A percentile compares a stretch with the other conserved stretches of the same genome.
Evolutionary conservation across 176 grass and related monocot species (phyloP).

Genomic region (Rhynchospora pubera): DNA sequence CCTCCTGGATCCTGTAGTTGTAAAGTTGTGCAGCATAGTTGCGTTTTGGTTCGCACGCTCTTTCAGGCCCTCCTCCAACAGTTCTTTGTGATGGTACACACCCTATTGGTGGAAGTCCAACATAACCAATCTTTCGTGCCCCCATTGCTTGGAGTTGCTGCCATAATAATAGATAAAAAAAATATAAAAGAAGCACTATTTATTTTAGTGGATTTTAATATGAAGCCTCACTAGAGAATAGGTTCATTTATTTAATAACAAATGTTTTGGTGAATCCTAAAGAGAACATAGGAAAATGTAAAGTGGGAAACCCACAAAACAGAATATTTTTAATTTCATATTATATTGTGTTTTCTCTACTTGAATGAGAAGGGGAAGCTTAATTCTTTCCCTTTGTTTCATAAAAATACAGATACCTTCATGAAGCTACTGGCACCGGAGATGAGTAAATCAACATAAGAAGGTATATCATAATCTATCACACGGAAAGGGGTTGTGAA

Average conservation of each 20-base stretch:
- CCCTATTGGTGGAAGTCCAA: slow-evolving; percentile 61
- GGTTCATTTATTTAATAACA: background rate
- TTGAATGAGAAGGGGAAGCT: background rate
- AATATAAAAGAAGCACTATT: background rate
- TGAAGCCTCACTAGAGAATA: background rate
- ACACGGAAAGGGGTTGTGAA: slow-evolving; percentile 54
- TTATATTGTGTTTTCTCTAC: slow-evolving; percentile 1
- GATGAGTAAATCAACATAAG: slow-evolving; percentile 64
- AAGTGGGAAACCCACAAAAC: background rate
- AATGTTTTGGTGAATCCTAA: background rate
- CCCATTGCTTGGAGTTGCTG: slow-evolving; percentile 28
- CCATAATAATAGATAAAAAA: background rate
- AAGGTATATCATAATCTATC: slow-evolving; percentile 51
- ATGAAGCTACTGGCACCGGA: slow-evolving; percentile 36
- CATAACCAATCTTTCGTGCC: slow-evolving; percentile 40
- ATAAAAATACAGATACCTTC: slow-evolving; percentile 10
- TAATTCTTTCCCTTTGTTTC: background rate
- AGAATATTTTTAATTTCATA: background rate
- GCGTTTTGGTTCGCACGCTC: slow-evolving; percentile 30
- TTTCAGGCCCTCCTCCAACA: slow-evolving; percentile 29
- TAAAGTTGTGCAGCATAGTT: slow-evolving; percentile 56
- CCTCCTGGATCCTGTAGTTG: slow-evolving; percentile 38
- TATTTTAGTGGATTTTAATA: background rate
- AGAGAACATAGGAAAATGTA: background rate
- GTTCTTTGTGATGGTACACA: slow-evolving; percentile 76